Base-by-base conservation (phyloP, 2,329 filamentous ascomycete species). In the Aspergillus phoenicis region DNA sequence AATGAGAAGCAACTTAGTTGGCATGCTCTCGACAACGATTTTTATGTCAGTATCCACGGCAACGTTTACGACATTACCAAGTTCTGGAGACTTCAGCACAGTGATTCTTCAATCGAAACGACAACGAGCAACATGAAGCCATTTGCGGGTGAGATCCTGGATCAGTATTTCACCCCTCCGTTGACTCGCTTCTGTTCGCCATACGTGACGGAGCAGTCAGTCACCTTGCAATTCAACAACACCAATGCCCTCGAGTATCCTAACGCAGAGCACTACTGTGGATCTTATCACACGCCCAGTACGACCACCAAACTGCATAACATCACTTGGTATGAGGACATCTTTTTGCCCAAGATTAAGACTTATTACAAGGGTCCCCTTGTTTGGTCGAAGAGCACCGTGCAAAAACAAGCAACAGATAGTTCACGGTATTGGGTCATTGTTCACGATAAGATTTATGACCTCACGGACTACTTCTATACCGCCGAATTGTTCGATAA, bases 11-110 rank as follows among this genome's bases (percentile, higher is more conserved):
- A 99, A 73, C 87, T 97, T 6, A 70, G 78, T 13, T 84, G 79
- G 39, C 94, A 97, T 70, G 82, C 85, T 67, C 90, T 87, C n/a
- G 80, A 83, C 6, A 83, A 87, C 59, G 90, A 97, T 72, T 97
- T 89, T 74, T 99, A 85, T 80, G 94, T 98, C 70, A 92, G 90
- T 69, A 88, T 96, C 66, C 89, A 89, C 60, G 95, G 95, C 64
- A 87, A 87, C 45, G 94, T 98, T 33, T 99, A 98, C 78, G 95
- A 99, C 70, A 87, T 99, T 48, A 86, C 88, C 57, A 91, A 93
- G 59, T 99, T 96, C 75, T 97, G 89, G 87, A 91, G 85, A 71
- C 78, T 85, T 22, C 86, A 96, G 60, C 95, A 99, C 80, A 94
- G 91, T 73, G 92, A 96, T 71, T 87, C 79, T 8, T 77, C 75